Evolutionary conservation across 345 rosid genomes (phyloP).

Genomic region (Eucalyptus sp.): DNA sequence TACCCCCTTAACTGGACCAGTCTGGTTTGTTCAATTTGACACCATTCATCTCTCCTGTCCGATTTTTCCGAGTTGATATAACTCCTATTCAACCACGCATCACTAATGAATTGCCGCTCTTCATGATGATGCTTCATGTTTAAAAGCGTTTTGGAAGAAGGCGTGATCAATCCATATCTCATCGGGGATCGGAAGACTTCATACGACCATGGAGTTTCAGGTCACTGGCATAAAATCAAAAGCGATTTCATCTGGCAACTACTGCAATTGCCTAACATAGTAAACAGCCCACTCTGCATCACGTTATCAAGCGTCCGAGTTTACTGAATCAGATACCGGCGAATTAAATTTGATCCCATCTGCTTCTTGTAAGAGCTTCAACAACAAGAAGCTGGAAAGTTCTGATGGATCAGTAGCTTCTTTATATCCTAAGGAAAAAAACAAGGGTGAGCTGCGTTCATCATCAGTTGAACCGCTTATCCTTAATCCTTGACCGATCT

Average conservation of each 20-base stretch:
- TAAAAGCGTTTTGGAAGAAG: neutral
- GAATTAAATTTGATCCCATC: neutral
- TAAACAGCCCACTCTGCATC: neutral
- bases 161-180: neutral
- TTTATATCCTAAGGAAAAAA: neutral
- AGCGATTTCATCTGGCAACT: neutral
- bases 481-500: neutral
- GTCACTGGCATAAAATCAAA: neutral
- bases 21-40: neutral
- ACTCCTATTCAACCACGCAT: neutral
- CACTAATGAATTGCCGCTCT: neutral
- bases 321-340: neutral
- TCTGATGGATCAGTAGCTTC: neutral
- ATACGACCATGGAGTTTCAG: neutral
- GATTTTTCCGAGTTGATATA: neutral
- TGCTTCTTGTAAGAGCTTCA: neutral
- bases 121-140: neutral
- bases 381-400: neutral
- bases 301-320: neutral
- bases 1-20: neutral
- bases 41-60: neutral
- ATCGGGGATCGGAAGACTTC: neutral
- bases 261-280: neutral
- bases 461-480: neutral
- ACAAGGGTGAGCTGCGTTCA: neutral